Percentiles rank a stretch among this genome's conserved stretches.
Evolutionary conservation across 2,329 filamentous ascomycete genomes (phyloP).

Genomic region (Fusarium phyllophilum): DNA sequence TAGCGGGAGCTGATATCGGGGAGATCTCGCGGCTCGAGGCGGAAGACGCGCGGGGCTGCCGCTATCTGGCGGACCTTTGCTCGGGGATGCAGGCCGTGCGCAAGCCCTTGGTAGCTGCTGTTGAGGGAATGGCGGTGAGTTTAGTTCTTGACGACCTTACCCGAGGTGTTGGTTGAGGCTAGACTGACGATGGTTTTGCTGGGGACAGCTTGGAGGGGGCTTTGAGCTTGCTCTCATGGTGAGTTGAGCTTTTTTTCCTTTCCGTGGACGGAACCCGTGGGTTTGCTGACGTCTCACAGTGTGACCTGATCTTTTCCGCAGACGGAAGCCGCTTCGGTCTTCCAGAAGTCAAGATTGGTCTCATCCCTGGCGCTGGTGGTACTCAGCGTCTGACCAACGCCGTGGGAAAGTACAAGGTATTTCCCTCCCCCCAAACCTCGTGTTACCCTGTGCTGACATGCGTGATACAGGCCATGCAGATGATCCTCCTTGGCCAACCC

Average conservation of each 20-base stretch:
- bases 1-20: slow-evolving; percentile 51
- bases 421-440: background rate
- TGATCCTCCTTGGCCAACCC: slow-evolving; percentile 45
- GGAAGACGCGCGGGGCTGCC: slow-evolving; percentile 45
- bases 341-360: slow-evolving; percentile 53
- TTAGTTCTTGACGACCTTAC: background rate
- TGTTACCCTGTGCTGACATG: background rate
- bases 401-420: slow-evolving; percentile 55
- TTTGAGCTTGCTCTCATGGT: slow-evolving; percentile 62
- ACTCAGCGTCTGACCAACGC: slow-evolving; percentile 54
- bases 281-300: slow-evolving; percentile 39
- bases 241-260: slow-evolving; percentile 23
- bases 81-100: slow-evolving; percentile 47
- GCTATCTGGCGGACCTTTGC: slow-evolving; percentile 56
- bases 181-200: slow-evolving; percentile 8
- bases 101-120: slow-evolving; percentile 61
- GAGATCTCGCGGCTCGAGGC: slow-evolving; percentile 50
- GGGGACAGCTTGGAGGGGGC: slow-evolving; percentile 58
- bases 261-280: slow-evolving; percentile 1
- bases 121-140: slow-evolving; percentile 62
- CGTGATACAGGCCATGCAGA: slow-evolving; percentile 46
- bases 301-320: slow-evolving; percentile 53
- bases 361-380: slow-evolving; percentile 54
- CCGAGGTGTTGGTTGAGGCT: background rate
- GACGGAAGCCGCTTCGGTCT: slow-evolving; percentile 51